Percentiles rank a stretch among this genome's conserved stretches.
Evolutionary conservation across 2,329 filamentous ascomycete genomes (phyloP).

Genomic region (Ceratocystis smalleyi): DNA sequence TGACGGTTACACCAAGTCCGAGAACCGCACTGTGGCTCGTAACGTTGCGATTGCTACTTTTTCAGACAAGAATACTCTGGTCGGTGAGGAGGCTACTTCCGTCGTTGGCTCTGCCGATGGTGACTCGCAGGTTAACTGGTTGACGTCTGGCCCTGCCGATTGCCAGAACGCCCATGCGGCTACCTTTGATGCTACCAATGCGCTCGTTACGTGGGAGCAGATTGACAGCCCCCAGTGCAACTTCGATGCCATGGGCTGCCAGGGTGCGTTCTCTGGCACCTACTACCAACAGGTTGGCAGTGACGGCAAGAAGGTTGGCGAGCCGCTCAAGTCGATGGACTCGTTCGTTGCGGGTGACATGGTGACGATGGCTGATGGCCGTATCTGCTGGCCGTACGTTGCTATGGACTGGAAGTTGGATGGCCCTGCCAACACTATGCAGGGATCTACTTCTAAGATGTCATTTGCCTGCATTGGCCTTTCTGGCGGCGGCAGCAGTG

Average conservation of each 20-base stretch:
- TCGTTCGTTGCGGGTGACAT: slow-evolving; percentile 48
- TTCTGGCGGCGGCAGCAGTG: neutral
- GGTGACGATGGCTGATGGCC: slow-evolving; percentile 41
- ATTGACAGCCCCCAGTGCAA: slow-evolving; percentile 40
- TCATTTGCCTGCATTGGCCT: slow-evolving; percentile 35
- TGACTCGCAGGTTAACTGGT: slow-evolving; percentile 45
- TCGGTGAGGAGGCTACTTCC: slow-evolving; percentile 38
- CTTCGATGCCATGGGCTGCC: slow-evolving; percentile 43
- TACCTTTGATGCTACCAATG: slow-evolving; percentile 35
- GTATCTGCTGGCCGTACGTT: slow-evolving; percentile 47
- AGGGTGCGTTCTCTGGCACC: slow-evolving; percentile 41
- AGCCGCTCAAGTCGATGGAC: slow-evolving; percentile 33
- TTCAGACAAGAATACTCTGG: slow-evolving; percentile 41
- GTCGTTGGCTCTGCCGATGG: slow-evolving; percentile 36
- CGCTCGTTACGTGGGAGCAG: slow-evolving; percentile 46
- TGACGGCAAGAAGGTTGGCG: slow-evolving; percentile 36
- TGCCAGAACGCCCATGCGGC: slow-evolving; percentile 44
- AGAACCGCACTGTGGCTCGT: slow-evolving; percentile 40
- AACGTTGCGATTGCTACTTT: slow-evolving; percentile 44
- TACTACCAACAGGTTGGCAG: slow-evolving; percentile 42
- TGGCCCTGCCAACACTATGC: slow-evolving; percentile 19
- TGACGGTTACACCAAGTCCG: slow-evolving; percentile 34
- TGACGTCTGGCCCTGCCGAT: slow-evolving; percentile 36
- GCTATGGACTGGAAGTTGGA: slow-evolving; percentile 37
- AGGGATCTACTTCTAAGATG: slow-evolving; percentile 28